Evolutionary conservation across 345 rosid species (phyloP).

Genomic region (Sapria himalayana): DNA sequence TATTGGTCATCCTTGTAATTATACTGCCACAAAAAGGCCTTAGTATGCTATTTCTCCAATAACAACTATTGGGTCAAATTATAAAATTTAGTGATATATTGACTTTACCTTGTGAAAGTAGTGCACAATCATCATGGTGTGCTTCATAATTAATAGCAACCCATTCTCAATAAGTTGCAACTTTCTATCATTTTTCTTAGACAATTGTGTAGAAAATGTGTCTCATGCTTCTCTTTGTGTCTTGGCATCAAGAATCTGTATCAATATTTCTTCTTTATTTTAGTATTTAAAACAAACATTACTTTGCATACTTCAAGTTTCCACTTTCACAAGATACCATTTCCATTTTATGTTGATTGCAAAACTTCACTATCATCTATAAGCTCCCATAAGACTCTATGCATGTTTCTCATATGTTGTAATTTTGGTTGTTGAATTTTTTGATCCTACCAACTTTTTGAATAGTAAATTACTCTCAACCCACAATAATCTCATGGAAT

Average conservation of each 20-base stretch:
- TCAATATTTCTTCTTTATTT: not conserved
- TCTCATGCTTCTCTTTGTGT: not conserved
- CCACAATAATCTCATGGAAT: too few species aligned
- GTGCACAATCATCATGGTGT: not conserved
- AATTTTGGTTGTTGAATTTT: conserved; percentile 4
- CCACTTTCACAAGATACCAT: not conserved
- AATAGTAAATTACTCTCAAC: too few species aligned
- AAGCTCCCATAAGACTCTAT: conserved; percentile 6
- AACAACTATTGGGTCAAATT: not conserved
- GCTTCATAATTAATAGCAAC: not conserved
- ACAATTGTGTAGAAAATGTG: not conserved
- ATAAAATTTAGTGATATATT: not conserved
- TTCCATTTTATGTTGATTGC: too few species aligned
- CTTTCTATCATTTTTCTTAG: not conserved
- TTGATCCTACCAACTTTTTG: too few species aligned
- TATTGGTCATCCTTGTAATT: conserved; percentile 3
- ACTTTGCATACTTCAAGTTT: not conserved
- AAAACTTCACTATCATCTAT: not conserved
- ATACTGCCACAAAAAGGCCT: not conserved
- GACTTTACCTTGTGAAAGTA: conserved; percentile 6
- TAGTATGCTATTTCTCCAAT: not conserved
- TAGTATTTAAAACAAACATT: not conserved
- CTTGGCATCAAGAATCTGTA: not conserved
- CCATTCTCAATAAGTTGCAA: not conserved
- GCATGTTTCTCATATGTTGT: not conserved